Conservation (phyloP, 2,329 filamentous ascomycete genomes). For the Pestalotiopsis sp. region DNA sequence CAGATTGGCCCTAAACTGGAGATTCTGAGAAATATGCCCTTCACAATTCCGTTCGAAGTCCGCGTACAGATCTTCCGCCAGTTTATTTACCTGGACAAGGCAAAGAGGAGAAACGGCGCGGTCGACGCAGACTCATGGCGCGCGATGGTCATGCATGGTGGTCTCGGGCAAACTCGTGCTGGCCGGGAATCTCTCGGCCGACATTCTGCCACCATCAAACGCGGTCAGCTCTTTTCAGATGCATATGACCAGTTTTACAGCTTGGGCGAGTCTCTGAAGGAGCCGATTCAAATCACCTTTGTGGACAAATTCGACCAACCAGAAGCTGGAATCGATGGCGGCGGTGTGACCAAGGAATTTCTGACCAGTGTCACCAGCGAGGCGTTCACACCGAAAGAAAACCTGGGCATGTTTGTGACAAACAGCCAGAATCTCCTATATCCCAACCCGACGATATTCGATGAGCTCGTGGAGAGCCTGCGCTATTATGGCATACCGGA, state of each 20-base stretch:
- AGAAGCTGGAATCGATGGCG: slow-evolving; percentile 95
- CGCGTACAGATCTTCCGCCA: slow-evolving; percentile 91
- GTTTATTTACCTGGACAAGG: slow-evolving; percentile 85
- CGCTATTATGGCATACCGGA: slow-evolving; percentile 46
- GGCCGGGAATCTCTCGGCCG: slow-evolving; percentile 46
- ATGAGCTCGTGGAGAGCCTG: slow-evolving; percentile 66
- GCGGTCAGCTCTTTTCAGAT: slow-evolving; percentile 81
- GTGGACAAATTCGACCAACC: slow-evolving; percentile 84
- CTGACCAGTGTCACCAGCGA: slow-evolving; percentile 85
- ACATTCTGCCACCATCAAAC: slow-evolving; percentile 79
- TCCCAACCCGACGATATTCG: slow-evolving; percentile 79
- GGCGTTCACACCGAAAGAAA: slow-evolving; percentile 64
- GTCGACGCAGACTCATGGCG: slow-evolving; percentile 78
- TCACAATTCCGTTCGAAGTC: slow-evolving; percentile 91
- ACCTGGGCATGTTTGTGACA: slow-evolving; percentile 72
- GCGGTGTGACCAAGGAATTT: slow-evolving; percentile 97
- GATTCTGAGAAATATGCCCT: slow-evolving; percentile 93
- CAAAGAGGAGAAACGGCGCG: slow-evolving; percentile 67
- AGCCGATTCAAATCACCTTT: slow-evolving; percentile 96
- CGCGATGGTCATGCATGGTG: slow-evolving; percentile 53
- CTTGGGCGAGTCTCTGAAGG: slow-evolving; percentile 82
- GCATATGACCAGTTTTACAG: slow-evolving; percentile 82
- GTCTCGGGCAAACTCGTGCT: slow-evolving; percentile 18
- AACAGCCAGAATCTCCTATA: slow-evolving; percentile 88
- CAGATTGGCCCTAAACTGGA: slow-evolving; percentile 84